Evolutionary conservation across 169 alveolate genomes (phyloP).

Genomic region (Hepatocystis sp.): DNA sequence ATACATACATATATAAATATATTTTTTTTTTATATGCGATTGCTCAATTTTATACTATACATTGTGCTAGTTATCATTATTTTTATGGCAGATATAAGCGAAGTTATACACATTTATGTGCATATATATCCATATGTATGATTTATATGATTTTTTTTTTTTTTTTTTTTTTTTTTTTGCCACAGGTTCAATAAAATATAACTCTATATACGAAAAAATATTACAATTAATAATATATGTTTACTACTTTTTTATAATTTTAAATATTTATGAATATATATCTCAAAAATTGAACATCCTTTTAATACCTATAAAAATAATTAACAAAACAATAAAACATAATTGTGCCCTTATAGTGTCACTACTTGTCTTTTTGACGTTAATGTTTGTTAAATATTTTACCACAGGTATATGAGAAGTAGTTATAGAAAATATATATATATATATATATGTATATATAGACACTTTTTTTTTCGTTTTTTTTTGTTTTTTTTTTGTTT

Average conservation of each 20-base stretch:
- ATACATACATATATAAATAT: neutral
- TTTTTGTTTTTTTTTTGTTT: no score
- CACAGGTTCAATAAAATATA: conserved; percentile 18
- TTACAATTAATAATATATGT: conserved; percentile 12
- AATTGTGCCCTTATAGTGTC: conserved; percentile 10
- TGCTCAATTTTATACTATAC: no score
- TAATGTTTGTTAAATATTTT: conserved; percentile 25
- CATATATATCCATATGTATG: no score
- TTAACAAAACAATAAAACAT: conserved; percentile 8
- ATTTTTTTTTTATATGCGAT: neutral
- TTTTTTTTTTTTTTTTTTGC: neutral
- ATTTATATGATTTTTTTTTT: neutral
- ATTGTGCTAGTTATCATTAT: no score
- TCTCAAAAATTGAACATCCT: conserved; percentile 18
- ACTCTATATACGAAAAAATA: conserved; percentile 10
- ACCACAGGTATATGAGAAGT: conserved; percentile 19
- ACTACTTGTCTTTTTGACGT: conserved; percentile 14
- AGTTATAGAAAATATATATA: neutral
- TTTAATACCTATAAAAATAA: conserved; percentile 26
- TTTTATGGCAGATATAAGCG: no score
- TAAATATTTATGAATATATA: conserved; percentile 1
- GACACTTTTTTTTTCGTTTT: no score
- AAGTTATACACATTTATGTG: no score
- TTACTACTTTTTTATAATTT: conserved; percentile 20
- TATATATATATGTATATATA: conserved; percentile 1